Conservation (phyloP, 352 stramenopile genomes). For the Phytophthora fragariae region DNA sequence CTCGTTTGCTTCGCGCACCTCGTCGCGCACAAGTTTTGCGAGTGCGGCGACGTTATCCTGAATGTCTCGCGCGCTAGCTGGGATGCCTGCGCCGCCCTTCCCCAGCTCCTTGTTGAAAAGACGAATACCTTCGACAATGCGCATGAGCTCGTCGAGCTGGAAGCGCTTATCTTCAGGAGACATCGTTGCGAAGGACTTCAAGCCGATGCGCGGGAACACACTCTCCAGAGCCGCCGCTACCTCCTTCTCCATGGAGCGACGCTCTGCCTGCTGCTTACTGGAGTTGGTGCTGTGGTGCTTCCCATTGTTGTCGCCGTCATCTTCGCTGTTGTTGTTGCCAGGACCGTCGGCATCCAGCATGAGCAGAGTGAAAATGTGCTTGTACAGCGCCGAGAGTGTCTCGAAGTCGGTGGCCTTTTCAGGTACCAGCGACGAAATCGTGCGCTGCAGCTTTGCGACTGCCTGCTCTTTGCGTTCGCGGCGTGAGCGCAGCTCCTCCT, state of each 20-base stretch:
- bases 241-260: constrained; percentile 84
- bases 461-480: constrained; percentile 65
- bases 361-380: constrained; percentile 87
- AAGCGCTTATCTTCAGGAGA: constrained; percentile 89
- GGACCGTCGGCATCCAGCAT: constrained; percentile 72
- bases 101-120: constrained; percentile 93
- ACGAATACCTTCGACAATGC: constrained; percentile 93
- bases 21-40: constrained; percentile 57
- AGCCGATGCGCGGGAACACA: constrained; percentile 94
- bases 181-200: constrained; percentile 95
- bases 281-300: constrained; percentile 25
- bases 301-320: constrained; percentile 30
- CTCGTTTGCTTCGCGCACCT: constrained; percentile 73
- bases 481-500: constrained; percentile 72
- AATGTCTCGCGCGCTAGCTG: constrained; percentile 65
- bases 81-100: constrained; percentile 87
- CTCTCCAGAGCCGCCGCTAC: constrained; percentile 92
- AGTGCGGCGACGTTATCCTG: constrained; percentile 59
- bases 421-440: constrained; percentile 81
- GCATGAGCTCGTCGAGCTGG: constrained; percentile 91
- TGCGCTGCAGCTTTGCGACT: constrained; percentile 71
- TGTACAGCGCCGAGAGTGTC: constrained; percentile 91
- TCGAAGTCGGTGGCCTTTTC: constrained; percentile 90
- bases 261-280: constrained; percentile 55
- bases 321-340: constrained; percentile 15